These are phyloP conservation scores for Pestalotiopsis sp. DNA, from an alignment of 2,329 filamentous ascomycete species.

Conservation along the genomic window DNA sequence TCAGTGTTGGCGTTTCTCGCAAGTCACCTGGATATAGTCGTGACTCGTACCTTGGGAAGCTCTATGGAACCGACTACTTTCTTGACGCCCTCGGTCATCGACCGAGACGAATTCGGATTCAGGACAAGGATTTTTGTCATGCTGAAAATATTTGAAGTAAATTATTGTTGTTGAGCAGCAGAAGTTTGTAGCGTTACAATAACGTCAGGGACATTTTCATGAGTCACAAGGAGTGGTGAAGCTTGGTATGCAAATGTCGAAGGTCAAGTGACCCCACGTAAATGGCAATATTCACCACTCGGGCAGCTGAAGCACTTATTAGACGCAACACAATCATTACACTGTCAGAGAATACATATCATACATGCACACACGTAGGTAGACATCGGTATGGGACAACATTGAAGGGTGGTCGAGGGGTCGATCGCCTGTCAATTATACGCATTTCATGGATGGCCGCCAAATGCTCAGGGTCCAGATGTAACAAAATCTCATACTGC, in stretches of 20 bases:
- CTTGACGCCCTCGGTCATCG: constrained; percentile 72
- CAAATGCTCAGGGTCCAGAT: too few species aligned
- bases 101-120: constrained; percentile 76
- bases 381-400: too few species aligned
- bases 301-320: too few species aligned
- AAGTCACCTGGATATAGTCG: constrained; percentile 7
- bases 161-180: background rate
- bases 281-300: background rate
- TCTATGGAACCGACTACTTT: constrained; percentile 47
- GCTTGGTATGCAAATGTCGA: background rate
- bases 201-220: too few species aligned
- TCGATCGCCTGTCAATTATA: too few species aligned
- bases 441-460: too few species aligned
- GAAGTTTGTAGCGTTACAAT: background rate
- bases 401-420: too few species aligned
- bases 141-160: background rate
- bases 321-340: too few species aligned
- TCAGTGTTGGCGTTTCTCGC: background rate
- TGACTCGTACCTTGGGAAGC: constrained; percentile 41
- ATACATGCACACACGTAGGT: too few species aligned
- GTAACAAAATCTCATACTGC: too few species aligned
- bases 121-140: constrained; percentile 65
- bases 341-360: too few species aligned
- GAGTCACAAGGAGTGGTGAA: too few species aligned
- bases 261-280: background rate